These are phyloP conservation scores for Thermomucor indicae-seudaticae DNA, from an alignment of 371 early-diverging fungal genomes.

Conservation along the genomic window DNA sequence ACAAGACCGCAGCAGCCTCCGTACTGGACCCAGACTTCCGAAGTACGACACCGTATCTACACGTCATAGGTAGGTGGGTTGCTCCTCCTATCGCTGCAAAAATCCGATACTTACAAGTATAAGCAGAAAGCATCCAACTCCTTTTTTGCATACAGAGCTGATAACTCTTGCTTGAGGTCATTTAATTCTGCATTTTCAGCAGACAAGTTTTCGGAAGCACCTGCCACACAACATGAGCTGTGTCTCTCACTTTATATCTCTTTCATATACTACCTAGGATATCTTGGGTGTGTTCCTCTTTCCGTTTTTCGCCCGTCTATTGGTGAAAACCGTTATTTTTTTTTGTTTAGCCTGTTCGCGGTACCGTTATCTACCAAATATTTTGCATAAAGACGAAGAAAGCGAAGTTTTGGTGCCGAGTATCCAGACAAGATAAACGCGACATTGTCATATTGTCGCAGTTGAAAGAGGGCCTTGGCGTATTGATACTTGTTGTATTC, in stretches of 20 bases:
- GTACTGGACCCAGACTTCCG: conserved; percentile 37
- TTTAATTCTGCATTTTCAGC: conserved; percentile 48
- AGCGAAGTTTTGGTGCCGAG: conserved; percentile 46
- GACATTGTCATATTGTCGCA: conserved; percentile 67
- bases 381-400: conserved; percentile 67
- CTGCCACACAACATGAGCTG: conserved; percentile 13
- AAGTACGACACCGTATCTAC: conserved; percentile 54
- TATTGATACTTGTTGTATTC: conserved; percentile 56
- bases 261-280: conserved; percentile 54
- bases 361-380: conserved; percentile 60
- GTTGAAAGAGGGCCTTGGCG: conserved; percentile 70
- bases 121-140: conserved; percentile 64
- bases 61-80: not conserved
- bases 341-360: not conserved
- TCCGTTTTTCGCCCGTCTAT: conserved; percentile 60
- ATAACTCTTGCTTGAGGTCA: conserved; percentile 45
- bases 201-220: conserved; percentile 37
- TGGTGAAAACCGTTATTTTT: not conserved
- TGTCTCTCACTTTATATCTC: not conserved
- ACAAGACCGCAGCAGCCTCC: conserved; percentile 54
- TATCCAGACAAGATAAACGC: conserved; percentile 46
- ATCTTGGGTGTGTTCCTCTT: conserved; percentile 55
- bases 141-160: conserved; percentile 27
- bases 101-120: conserved; percentile 50
- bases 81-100: not conserved